A percentile compares a stretch with the other conserved stretches of the same genome.
phyloP scores from a whole-genome alignment of 805 yeast species.

The Suhomyces prunicola region DNA sequence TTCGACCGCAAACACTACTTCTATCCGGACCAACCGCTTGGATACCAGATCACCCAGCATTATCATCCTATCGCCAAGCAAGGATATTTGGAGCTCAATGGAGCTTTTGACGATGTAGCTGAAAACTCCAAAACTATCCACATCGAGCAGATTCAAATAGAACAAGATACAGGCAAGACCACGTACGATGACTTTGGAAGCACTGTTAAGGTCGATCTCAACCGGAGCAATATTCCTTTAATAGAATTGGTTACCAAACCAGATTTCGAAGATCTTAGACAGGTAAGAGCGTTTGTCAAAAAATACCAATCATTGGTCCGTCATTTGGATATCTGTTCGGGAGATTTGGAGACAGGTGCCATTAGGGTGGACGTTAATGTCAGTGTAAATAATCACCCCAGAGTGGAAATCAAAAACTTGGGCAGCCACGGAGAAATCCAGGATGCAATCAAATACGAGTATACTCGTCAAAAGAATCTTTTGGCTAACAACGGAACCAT shows the following conservation, averaged over 20 bases:
- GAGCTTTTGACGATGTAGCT: conserved; percentile 52
- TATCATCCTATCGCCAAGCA: conserved; percentile 71
- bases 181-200: conserved; percentile 46
- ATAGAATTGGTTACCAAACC: conserved; percentile 92
- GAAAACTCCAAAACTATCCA: conserved; percentile 46
- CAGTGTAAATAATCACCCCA: conserved; percentile 64
- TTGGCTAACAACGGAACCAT: conserved; percentile 34
- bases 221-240: conserved; percentile 81
- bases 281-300: conserved; percentile 75
- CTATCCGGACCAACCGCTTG: conserved; percentile 94
- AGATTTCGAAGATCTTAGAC: conserved; percentile 63
- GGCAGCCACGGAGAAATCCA: conserved; percentile 79
- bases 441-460: conserved; percentile 73
- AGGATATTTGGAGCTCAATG: conserved; percentile 54
- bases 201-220: conserved; percentile 62
- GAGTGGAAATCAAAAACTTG: conserved; percentile 88
- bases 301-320: conserved; percentile 73
- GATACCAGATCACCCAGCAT: conserved; percentile 93
- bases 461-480: conserved; percentile 58
- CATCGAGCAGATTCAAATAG: conserved; percentile 82
- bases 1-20: conserved; percentile 96
- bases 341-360: conserved; percentile 92
- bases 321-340: conserved; percentile 72
- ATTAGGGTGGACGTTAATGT: conserved; percentile 93
- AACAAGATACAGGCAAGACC: conserved; percentile 92